These are phyloP conservation scores for Saitozyma sp. DNA, from an alignment of 768 basidiomycete genomes.

Conservation along the genomic window DNA sequence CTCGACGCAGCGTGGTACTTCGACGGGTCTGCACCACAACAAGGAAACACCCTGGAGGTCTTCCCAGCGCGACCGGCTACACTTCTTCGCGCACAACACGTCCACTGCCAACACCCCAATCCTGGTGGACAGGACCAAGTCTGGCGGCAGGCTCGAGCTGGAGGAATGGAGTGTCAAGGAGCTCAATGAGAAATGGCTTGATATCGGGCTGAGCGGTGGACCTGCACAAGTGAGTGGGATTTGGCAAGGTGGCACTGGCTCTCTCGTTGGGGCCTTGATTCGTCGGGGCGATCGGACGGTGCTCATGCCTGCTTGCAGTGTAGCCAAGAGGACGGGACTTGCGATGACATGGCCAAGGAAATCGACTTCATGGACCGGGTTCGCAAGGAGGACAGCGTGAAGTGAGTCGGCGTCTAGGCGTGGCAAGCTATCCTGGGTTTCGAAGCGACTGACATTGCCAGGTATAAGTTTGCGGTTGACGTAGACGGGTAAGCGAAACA, in stretches of 20 bases:
- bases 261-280: no score
- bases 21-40: constrained; percentile 43
- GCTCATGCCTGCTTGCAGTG: constrained; percentile 16
- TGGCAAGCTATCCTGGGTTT: background rate
- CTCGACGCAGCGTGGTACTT: constrained; percentile 33
- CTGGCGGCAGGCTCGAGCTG: constrained; percentile 2
- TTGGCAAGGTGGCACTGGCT: background rate
- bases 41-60: constrained; percentile 34
- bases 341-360: constrained; percentile 38
- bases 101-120: constrained; percentile 17
- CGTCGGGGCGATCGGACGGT: background rate
- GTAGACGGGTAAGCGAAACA: constrained; percentile 41
- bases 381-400: constrained; percentile 29
- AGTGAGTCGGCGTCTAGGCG: constrained; percentile 18
- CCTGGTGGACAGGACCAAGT: constrained; percentile 17
- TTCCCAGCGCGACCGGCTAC: constrained; percentile 42
- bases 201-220: constrained; percentile 39
- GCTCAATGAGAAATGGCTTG: constrained; percentile 37
- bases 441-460: constrained; percentile 5
- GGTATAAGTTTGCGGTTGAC: constrained; percentile 45
- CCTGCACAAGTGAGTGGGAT: constrained; percentile 39
- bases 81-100: constrained; percentile 30
- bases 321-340: constrained; percentile 33
- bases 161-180: constrained; percentile 19
- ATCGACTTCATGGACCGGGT: constrained; percentile 40